A percentile compares a stretch with the other conserved stretches of the same genome.
These are phyloP conservation scores for Epicoccum nigrum DNA, from an alignment of 2,329 filamentous ascomycete species.

Conservation along the genomic window DNA sequence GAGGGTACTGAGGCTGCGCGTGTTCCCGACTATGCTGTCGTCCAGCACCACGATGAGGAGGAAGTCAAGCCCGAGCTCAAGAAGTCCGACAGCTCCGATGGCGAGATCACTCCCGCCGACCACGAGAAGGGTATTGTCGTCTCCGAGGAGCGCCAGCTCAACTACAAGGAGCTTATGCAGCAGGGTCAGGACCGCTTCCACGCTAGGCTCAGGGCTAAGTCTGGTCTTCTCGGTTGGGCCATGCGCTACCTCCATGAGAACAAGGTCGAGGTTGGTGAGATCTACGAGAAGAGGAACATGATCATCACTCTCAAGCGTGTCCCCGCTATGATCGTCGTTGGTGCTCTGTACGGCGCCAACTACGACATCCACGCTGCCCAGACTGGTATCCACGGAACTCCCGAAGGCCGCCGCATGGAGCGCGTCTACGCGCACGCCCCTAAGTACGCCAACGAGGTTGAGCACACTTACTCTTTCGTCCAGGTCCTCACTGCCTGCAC, in stretches of 20 bases:
- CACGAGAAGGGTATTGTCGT: constrained; percentile 41
- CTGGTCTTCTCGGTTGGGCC: constrained; percentile 79
- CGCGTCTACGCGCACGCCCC: constrained; percentile 63
- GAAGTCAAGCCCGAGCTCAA: constrained; percentile 35
- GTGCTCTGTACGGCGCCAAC: constrained; percentile 73
- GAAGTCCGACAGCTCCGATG: constrained; percentile 41
- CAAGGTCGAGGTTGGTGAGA: constrained; percentile 71
- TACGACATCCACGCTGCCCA: constrained; percentile 84
- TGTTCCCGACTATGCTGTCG: constrained; percentile 78
- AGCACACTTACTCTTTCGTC: constrained; percentile 55
- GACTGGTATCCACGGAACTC: constrained; percentile 71
- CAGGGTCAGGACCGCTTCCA: constrained; percentile 65
- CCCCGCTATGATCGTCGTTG: constrained; percentile 69
- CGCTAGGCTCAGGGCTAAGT: constrained; percentile 65
- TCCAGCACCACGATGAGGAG: constrained; percentile 65
- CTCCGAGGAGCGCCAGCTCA: constrained; percentile 57
- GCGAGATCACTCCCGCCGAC: constrained; percentile 30
- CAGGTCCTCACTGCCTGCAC: constrained; percentile 57
- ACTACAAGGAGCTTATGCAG: constrained; percentile 67
- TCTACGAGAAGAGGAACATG: constrained; percentile 78
- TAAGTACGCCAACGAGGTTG: constrained; percentile 48
- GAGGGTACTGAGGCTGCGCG: constrained; percentile 59
- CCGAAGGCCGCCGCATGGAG: constrained; percentile 74
- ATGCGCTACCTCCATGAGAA: constrained; percentile 79
- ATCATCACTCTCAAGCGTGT: constrained; percentile 67